Evolutionary conservation across 306 rosid species (phyloP).

Genomic region (Glycine latifolia): DNA sequence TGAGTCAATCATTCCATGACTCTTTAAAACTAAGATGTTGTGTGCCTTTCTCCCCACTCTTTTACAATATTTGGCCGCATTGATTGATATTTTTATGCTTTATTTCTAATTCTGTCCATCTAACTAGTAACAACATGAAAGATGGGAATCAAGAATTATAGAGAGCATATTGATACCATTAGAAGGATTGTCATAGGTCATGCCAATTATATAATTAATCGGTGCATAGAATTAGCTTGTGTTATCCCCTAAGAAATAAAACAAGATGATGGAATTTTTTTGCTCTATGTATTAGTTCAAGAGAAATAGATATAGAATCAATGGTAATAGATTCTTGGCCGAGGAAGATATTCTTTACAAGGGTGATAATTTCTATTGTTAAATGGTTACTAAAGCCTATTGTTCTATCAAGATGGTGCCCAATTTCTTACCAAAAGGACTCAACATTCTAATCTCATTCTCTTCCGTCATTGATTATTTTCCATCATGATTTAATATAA

Average conservation of each 20-base stretch:
- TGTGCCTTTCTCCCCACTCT: neutral
- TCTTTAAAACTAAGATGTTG: conserved; percentile 56
- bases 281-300: conserved; percentile 18
- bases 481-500: neutral
- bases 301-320: conserved; percentile 3
- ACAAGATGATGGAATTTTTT: conserved; percentile 17
- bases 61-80: conserved; percentile 9
- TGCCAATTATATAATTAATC: neutral
- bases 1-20: conserved; percentile 50
- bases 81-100: neutral
- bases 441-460: neutral
- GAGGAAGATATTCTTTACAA: neutral
- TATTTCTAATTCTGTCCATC: neutral
- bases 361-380: conserved; percentile 6
- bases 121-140: neutral
- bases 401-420: conserved; percentile 24
- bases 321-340: neutral
- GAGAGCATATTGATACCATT: neutral
- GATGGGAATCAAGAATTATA: neutral
- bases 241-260: neutral
- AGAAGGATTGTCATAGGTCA: conserved; percentile 15
- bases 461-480: neutral
- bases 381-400: neutral
- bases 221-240: neutral
- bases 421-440: neutral